These are phyloP conservation scores for Cladophialophora exuberans DNA, from an alignment of 2,329 filamentous ascomycete species.

Conservation along the genomic window DNA sequence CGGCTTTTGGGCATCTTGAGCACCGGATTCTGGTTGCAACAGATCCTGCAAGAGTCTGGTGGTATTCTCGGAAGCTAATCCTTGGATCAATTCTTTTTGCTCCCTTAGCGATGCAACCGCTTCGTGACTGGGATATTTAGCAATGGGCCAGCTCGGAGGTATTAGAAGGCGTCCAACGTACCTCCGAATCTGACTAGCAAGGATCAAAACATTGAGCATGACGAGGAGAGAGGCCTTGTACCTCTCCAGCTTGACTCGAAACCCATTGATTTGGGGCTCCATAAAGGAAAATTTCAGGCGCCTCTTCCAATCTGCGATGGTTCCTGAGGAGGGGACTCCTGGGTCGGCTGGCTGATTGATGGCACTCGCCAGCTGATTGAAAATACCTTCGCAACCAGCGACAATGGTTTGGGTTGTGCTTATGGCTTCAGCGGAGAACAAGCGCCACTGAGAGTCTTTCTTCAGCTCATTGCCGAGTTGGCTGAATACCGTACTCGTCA, in stretches of 20 bases:
- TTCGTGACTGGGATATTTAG: not conserved
- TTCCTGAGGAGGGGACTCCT: conserved; percentile 23
- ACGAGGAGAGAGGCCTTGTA: conserved; percentile 38
- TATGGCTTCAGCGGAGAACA: conserved; percentile 32
- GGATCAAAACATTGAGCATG: conserved; percentile 39
- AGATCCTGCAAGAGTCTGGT: not conserved
- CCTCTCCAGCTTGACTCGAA: conserved; percentile 38
- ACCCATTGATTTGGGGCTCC: conserved; percentile 33
- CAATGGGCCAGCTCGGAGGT: conserved; percentile 4
- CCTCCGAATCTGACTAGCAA: conserved; percentile 34
- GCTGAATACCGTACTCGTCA: conserved; percentile 37
- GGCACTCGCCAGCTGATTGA: not conserved
- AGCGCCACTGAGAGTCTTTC: conserved; percentile 34
- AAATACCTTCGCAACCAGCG: not conserved
- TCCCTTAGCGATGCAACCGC: not conserved
- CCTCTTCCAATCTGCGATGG: conserved; percentile 19
- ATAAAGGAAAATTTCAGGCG: conserved; percentile 32
- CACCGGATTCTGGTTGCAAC: not conserved
- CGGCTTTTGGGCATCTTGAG: not conserved
- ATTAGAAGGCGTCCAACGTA: conserved; percentile 2
- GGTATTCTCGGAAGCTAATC: not conserved
- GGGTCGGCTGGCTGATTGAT: not conserved
- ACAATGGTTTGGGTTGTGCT: conserved; percentile 7
- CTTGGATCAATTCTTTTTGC: not conserved
- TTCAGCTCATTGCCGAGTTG: conserved; percentile 35